Evolutionary conservation across 345 rosid species (phyloP).

Genomic region (Salix brachista): DNA sequence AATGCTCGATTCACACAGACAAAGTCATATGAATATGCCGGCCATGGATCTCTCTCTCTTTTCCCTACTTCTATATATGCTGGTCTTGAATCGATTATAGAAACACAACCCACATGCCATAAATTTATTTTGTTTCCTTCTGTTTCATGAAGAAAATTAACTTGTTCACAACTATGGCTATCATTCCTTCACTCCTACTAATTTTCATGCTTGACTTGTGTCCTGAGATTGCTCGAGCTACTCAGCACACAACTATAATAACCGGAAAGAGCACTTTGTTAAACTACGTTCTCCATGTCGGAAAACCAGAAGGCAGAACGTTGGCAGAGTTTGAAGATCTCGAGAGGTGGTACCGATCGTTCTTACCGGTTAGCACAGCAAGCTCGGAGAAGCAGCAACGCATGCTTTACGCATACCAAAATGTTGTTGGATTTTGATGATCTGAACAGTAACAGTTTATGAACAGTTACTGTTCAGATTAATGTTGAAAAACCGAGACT

Average conservation of each 20-base stretch:
- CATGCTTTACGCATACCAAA: constrained; percentile 28
- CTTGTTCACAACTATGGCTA: background rate
- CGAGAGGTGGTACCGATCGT: constrained; percentile 25
- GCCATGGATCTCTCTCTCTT: background rate
- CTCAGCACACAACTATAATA: background rate
- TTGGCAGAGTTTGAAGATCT: constrained; percentile 12
- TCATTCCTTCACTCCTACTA: background rate
- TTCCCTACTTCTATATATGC: background rate
- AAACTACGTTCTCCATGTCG: constrained; percentile 44
- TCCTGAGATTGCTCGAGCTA: constrained; percentile 1
- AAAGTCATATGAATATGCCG: background rate
- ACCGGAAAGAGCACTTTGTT: background rate
- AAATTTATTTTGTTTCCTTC: background rate
- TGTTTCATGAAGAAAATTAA: background rate
- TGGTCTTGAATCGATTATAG: background rate
- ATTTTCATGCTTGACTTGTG: background rate
- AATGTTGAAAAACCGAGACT: rapidly evolving
- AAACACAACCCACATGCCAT: background rate
- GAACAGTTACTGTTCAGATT: no score
- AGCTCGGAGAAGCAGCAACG: constrained; percentile 11
- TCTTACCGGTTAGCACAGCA: constrained; percentile 19
- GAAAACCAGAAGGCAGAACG: constrained; percentile 17
- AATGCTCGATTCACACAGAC: background rate
- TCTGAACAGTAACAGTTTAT: no score
- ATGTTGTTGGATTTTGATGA: background rate